Evolutionary conservation across 352 stramenopile species (phyloP), one percentile per base, ranked within the genome.

Genomic region (Phytophthora tubulina): DNA sequence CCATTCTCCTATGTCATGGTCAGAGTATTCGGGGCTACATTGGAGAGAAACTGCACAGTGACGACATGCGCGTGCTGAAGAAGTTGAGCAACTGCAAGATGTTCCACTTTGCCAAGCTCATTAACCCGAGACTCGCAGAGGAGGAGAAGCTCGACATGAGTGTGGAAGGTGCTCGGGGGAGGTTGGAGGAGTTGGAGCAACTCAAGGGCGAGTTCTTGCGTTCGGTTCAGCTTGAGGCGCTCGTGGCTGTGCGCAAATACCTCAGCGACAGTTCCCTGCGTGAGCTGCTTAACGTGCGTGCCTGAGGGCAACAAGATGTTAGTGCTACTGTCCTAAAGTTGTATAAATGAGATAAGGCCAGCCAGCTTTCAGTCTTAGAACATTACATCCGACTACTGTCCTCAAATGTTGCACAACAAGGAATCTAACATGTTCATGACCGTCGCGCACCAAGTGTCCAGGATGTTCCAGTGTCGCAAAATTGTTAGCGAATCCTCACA

Each of bases 51-150:
- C 71, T 93, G 32, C 85, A 95, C 70, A 93, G 85, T 42, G 85
- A 94, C 49, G 85, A 93, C 66, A 93, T 94, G 87, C 87, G 87
- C 15, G 87, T 93, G 58, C 78, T 94, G 52, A 94, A 95, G 74
- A 95, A 95, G 70, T 69, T 95, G 6, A 91, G 79, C 79, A 95
- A 93, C 58, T 95, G 84, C 72, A 90, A 91, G 67, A 81, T 86
- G 63, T 95, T 92, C 50, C 82, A 88, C 70, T 93, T 94, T 72
- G 79, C 82, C 3, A 82, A 86, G 35, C 63, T 70, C 44, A 91
- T 92, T 35, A 90, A 84, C 61, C 84, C 83, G n/a, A 70, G 68
- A 32, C 85, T 91, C 45, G 65, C 82, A 53, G 67, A 88, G n/a
- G 77, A 86, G 14, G 81, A 90, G 46, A 74, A 75, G 48, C 66